Evolutionary conservation across 176 grass and related monocot species (phyloP).

Genomic region (Canna indica): DNA sequence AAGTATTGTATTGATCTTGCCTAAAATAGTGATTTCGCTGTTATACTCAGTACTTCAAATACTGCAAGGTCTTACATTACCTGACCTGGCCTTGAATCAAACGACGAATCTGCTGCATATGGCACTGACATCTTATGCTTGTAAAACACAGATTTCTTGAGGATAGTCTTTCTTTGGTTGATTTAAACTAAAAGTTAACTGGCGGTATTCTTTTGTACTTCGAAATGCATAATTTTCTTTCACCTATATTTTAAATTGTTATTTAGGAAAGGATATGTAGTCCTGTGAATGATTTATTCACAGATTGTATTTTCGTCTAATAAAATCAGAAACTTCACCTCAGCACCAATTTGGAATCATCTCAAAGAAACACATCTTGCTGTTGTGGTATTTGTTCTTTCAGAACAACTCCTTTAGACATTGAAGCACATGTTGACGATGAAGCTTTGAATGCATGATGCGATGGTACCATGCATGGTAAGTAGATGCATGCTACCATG

Average conservation of each 20-base stretch:
- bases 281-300: not conserved
- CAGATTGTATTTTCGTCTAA: not conserved
- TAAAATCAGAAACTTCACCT: slow-evolving; percentile 25
- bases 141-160: not conserved
- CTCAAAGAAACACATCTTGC: slow-evolving; percentile 25
- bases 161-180: not conserved
- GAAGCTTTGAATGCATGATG: slow-evolving; percentile 25
- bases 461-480: slow-evolving; percentile 42
- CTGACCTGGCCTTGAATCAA: too few relatives aligned
- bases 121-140: too few relatives aligned
- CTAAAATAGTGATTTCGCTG: too few relatives aligned
- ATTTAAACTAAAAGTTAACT: not conserved
- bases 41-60: too few relatives aligned
- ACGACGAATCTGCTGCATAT: too few relatives aligned
- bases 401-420: slow-evolving; percentile 33
- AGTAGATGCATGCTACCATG: slow-evolving; percentile 42
- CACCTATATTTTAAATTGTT: not conserved
- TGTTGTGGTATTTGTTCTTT: slow-evolving; percentile 42
- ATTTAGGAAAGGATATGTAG: not conserved
- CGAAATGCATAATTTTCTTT: not conserved
- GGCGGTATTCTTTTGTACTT: not conserved
- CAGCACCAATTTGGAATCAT: not conserved
- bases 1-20: too few relatives aligned
- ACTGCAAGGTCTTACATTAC: too few relatives aligned
- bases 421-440: slow-evolving; percentile 15